Evolutionary conservation across 805 yeast species (phyloP), one percentile per base, ranked within the genome.

Genomic region (Candida loeiensis): DNA sequence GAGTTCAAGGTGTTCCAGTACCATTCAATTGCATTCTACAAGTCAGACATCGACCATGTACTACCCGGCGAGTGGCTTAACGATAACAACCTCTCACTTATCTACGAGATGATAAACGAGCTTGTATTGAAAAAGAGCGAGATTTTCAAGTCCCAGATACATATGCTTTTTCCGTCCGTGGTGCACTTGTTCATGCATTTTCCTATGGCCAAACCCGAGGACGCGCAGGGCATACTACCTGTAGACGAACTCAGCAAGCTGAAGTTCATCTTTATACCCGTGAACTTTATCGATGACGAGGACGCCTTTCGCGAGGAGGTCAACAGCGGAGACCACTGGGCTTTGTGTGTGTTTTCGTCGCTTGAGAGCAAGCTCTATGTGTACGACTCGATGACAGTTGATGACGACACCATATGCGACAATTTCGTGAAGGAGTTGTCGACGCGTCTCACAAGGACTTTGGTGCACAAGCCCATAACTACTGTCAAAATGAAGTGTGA

Each of bases 271-370:
- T 83, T 85, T 46, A 55, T 83, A 28, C 93, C 91, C 0, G 65
- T 83, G 20, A 85, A 82, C 55, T 83, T 77, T 53, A 79, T 76
- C 44, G 82, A 73, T 34, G 49, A 47, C 18, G 57, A 48, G 22
- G 48, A 44, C 22, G 46, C 44, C 7, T 82, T 79, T 40, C 63
- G 78, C 30, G 82, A 73, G 34, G 61, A 63, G 0, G 76, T 73
- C 2, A 84, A 77, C 45, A 80, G 81, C 13, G 93, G 91, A 1
- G 79, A 79, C 34, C 93, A 85, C 59, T 85, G 95, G 93, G 79
- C 85, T 1, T 59, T 85, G 12, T 68, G 80, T 11, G 69, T 84
- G 12, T 64, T 80, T 5, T 69, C 73, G 24, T 45, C 73, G 6
- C 57, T 71, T 11, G 82, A 76, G 29, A 59, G 64, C 13, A 65